phyloP scores from a whole-genome alignment of 2,329 filamentous ascomycete genomes.

The Aspergillus quadricinctus region DNA sequence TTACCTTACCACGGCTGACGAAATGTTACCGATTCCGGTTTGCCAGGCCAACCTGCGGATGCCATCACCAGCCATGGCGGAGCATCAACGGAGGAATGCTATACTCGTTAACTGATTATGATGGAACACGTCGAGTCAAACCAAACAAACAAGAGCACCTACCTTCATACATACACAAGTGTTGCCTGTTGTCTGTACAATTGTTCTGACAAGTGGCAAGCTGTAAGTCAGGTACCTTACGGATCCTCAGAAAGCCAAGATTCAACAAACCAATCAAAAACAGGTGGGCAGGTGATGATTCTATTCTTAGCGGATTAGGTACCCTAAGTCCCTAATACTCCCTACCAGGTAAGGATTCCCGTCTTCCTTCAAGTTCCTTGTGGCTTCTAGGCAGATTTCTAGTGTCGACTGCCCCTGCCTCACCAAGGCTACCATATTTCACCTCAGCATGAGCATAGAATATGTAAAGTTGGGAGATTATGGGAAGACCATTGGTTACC shows the following conservation, averaged over 20 bases:
- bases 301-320: not conserved
- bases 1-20: not conserved
- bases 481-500: not conserved
- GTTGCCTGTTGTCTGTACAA: too few relatives aligned
- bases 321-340: too few relatives aligned
- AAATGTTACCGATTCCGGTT: not conserved
- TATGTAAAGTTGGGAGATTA: too few relatives aligned
- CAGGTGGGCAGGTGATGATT: not conserved
- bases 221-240: not conserved
- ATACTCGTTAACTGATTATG: not conserved
- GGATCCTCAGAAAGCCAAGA: not conserved
- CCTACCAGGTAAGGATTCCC: too few relatives aligned
- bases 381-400: too few relatives aligned
- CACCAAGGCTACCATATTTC: not conserved
- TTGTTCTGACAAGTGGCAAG: too few relatives aligned
- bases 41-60: too few relatives aligned
- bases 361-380: too few relatives aligned
- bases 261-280: not conserved
- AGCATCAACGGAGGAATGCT: not conserved
- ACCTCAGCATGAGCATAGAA: not conserved
- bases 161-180: too few relatives aligned
- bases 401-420: not conserved
- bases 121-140: not conserved
- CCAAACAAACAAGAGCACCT: too few relatives aligned
- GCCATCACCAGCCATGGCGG: too few relatives aligned